phyloP scores from a whole-genome alignment of 805 yeast genomes.

The Kluyveromyces wickerhamii region DNA sequence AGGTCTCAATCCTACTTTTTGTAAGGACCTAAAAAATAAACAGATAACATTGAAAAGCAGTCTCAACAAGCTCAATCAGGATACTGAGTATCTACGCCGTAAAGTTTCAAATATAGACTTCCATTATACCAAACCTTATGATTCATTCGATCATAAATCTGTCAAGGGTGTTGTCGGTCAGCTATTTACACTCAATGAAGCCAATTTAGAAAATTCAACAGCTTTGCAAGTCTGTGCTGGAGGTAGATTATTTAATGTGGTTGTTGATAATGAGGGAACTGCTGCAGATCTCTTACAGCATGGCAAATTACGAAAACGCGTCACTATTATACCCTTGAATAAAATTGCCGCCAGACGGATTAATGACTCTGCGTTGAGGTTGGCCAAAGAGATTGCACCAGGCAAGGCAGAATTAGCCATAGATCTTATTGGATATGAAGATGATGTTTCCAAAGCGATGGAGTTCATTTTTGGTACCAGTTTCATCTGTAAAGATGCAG shows the following conservation, averaged over 20 bases:
- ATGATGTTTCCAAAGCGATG: conserved; percentile 73
- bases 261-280: conserved; percentile 78
- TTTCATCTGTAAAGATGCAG: conserved; percentile 80
- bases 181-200: conserved; percentile 55
- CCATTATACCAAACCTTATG: conserved; percentile 55
- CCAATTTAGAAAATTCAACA: conserved; percentile 51
- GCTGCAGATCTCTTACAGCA: conserved; percentile 76
- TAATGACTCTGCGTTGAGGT: conserved; percentile 41
- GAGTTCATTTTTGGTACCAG: conserved; percentile 85
- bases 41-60: conserved; percentile 40
- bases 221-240: conserved; percentile 96
- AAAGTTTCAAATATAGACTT: conserved; percentile 70
- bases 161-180: conserved; percentile 91
- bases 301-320: conserved; percentile 73
- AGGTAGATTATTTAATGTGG: conserved; percentile 77
- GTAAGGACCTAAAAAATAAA: conserved; percentile 37
- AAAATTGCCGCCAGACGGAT: conserved; percentile 62
- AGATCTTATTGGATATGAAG: conserved; percentile 66
- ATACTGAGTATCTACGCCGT: conserved; percentile 50
- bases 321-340: conserved; percentile 87
- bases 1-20: conserved; percentile 49
- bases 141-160: conserved; percentile 48
- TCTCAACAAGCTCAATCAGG: conserved; percentile 36
- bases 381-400: conserved; percentile 75
- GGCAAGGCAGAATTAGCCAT: conserved; percentile 85